A percentile compares a stretch with the other conserved stretches of the same genome.
Conservation (phyloP, 495 filamentous ascomycete species). For the Neurospora terricola region DNA sequence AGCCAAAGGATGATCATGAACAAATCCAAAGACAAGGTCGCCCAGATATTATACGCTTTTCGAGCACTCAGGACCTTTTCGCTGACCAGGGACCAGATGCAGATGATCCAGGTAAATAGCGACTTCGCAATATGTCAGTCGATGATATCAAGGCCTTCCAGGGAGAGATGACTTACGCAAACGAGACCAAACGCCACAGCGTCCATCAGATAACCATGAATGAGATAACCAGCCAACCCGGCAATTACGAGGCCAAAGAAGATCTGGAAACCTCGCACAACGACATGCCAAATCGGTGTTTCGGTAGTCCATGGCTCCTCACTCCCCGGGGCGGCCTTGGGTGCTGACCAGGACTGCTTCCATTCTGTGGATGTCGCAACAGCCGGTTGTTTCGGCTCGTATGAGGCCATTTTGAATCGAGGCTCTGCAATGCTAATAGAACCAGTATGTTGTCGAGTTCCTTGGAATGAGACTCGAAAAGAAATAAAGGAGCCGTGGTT, state of each 20-base stretch:
- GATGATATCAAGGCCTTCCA: not conserved
- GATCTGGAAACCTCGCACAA: conserved; percentile 29
- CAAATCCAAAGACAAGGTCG: conserved; percentile 33
- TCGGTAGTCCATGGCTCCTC: not conserved
- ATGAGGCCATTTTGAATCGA: not conserved
- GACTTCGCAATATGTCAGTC: conserved; percentile 16
- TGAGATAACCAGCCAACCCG: conserved; percentile 28
- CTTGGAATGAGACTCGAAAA: not conserved
- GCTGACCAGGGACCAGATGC: conserved; percentile 28
- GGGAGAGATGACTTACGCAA: conserved; percentile 23
- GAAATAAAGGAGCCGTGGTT: not conserved
- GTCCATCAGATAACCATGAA: conserved; percentile 33
- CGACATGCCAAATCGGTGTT: conserved; percentile 31
- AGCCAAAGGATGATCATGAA: conserved; percentile 39
- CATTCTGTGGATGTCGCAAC: not conserved
- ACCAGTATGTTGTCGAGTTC: not conserved
- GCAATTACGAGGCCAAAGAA: conserved; percentile 29
- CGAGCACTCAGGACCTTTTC: conserved; percentile 29
- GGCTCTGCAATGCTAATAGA: not conserved
- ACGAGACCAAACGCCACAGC: conserved; percentile 22
- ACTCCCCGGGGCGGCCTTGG: not conserved
- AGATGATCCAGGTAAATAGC: conserved; percentile 37
- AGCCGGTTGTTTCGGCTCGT: not conserved
- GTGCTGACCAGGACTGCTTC: not conserved
- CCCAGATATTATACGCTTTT: conserved; percentile 35